A percentile compares a stretch with the other conserved stretches of the same genome.
Evolutionary conservation across 139 green algal genomes (phyloP).

Genomic region (Tetradesmus obliquus): DNA sequence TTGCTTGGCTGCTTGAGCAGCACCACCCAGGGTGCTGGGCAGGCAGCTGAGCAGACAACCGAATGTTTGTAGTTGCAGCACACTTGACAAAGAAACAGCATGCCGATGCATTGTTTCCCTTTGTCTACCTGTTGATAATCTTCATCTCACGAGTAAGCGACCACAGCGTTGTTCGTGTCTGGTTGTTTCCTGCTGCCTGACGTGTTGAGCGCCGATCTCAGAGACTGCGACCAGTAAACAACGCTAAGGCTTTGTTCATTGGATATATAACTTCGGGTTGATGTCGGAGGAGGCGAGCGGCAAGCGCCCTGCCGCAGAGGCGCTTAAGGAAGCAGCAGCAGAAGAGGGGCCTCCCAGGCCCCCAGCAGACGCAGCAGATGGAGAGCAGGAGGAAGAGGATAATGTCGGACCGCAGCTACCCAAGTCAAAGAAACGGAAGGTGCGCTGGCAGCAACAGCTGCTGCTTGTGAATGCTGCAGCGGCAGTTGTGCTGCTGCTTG

Average conservation of each 20-base stretch:
- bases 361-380: not conserved
- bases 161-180: not conserved
- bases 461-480: not conserved
- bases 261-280: not conserved
- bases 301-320: not conserved
- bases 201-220: not conserved
- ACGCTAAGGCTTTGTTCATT: not conserved
- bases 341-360: slow-evolving; percentile 9
- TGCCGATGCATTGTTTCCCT: no score
- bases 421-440: slow-evolving; percentile 74
- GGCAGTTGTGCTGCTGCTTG: not conserved
- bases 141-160: no score
- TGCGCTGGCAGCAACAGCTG: slow-evolving; percentile 14
- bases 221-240: not conserved
- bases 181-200: not conserved
- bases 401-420: slow-evolving; percentile 60
- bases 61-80: not conserved
- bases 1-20: no score
- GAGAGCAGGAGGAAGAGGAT: slow-evolving; percentile 48
- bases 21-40: no score
- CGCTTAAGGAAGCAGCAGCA: slow-evolving; percentile 14
- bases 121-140: no score
- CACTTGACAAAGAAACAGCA: not conserved
- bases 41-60: not conserved
- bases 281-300: not conserved